Conservation (phyloP, 1,139 yeast genomes). For the Chernovozyma aurita region DNA sequence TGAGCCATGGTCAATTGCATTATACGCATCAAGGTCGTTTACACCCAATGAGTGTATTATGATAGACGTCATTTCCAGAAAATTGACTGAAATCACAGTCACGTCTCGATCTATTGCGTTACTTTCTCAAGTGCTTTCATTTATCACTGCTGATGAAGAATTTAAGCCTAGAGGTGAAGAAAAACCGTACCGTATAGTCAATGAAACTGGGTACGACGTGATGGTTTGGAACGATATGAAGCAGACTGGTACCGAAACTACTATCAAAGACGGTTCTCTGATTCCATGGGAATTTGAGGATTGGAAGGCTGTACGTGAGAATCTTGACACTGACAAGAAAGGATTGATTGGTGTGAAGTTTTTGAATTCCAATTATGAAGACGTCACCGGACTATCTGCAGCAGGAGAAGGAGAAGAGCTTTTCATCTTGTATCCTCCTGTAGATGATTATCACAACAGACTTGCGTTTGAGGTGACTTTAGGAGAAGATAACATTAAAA, state of each 20-base stretch:
- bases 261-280: conserved; percentile 46
- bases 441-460: conserved; percentile 64
- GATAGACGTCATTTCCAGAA: conserved; percentile 65
- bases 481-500: conserved; percentile 74
- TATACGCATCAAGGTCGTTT: conserved; percentile 55
- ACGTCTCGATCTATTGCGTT: conserved; percentile 80
- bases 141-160: conserved; percentile 50
- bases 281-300: conserved; percentile 93
- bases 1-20: conserved; percentile 82
- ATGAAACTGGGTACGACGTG: conserved; percentile 80
- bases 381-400: conserved; percentile 56
- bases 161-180: conserved; percentile 71
- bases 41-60: conserved; percentile 46
- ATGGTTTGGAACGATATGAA: conserved; percentile 66
- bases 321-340: conserved; percentile 61
- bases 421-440: conserved; percentile 61
- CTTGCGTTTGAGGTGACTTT: conserved; percentile 67
- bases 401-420: conserved; percentile 83
- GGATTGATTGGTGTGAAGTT: conserved; percentile 62
- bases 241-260: conserved; percentile 16
- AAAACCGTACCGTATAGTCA: conserved; percentile 74
- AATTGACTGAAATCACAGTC: conserved; percentile 73
- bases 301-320: conserved; percentile 84
- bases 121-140: conserved; percentile 60
- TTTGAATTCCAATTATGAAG: conserved; percentile 50